phyloP scores from a whole-genome alignment of 805 yeast species.

The Kodamaea sagamina region DNA sequence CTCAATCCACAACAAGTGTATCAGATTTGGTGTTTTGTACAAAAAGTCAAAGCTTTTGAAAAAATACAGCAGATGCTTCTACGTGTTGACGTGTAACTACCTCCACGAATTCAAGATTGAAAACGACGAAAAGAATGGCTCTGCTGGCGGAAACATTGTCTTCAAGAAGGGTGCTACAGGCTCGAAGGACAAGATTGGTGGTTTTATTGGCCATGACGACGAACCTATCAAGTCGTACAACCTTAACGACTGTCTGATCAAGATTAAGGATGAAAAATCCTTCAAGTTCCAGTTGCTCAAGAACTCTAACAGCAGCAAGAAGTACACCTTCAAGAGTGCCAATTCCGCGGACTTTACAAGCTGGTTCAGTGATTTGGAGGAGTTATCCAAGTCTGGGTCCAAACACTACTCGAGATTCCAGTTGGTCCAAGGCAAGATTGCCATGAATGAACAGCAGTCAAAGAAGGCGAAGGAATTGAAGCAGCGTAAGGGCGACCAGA shows the following conservation, averaged over 20 bases:
- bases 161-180: slow-evolving; percentile 18
- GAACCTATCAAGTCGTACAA: slow-evolving; percentile 43
- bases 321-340: slow-evolving; percentile 47
- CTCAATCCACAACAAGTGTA: slow-evolving; percentile 41
- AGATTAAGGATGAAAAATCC: slow-evolving; percentile 33
- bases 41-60: slow-evolving; percentile 44
- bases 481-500: slow-evolving; percentile 8
- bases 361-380: slow-evolving; percentile 59
- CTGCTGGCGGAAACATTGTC: slow-evolving; percentile 13
- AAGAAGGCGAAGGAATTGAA: slow-evolving; percentile 12
- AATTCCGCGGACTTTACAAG: slow-evolving; percentile 44
- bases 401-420: slow-evolving; percentile 52
- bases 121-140: slow-evolving; percentile 16
- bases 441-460: slow-evolving; percentile 19
- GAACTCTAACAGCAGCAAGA: slow-evolving; percentile 29
- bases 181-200: slow-evolving; percentile 39
- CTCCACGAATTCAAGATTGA: slow-evolving; percentile 45
- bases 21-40: slow-evolving; percentile 43
- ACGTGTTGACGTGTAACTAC: slow-evolving; percentile 44
- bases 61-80: slow-evolving; percentile 39
- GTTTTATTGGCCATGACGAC: slow-evolving; percentile 42
- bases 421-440: slow-evolving; percentile 46
- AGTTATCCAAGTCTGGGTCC: slow-evolving; percentile 48
- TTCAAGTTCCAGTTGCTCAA: slow-evolving; percentile 38
- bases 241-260: slow-evolving; percentile 38